These are phyloP conservation scores for Xylariaceae sp. DNA, from an alignment of 2,329 filamentous ascomycete genomes.

Conservation along the genomic window DNA sequence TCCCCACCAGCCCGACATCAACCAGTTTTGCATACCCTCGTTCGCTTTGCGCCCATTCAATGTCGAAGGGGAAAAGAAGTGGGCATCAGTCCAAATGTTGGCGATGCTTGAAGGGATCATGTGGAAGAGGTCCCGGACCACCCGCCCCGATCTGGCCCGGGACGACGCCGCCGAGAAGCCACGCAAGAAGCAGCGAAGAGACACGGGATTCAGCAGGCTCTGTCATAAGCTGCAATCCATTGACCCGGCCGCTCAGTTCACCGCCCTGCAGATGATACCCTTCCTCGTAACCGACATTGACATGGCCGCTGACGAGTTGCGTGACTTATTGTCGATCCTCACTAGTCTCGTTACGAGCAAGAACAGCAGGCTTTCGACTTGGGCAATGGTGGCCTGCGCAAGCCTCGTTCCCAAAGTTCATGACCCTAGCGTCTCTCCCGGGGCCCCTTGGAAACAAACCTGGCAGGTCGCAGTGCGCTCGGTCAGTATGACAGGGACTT, in stretches of 20 bases:
- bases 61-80: slow-evolving; percentile 51
- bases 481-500: slow-evolving; percentile 63
- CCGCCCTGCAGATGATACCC: slow-evolving; percentile 52
- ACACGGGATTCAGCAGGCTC: slow-evolving; percentile 40
- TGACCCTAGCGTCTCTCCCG: slow-evolving; percentile 37
- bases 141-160: slow-evolving; percentile 18
- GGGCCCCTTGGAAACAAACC: slow-evolving; percentile 58
- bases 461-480: slow-evolving; percentile 72
- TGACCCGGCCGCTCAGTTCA: slow-evolving; percentile 40
- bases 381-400: slow-evolving; percentile 78
- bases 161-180: slow-evolving; percentile 47
- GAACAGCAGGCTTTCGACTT: slow-evolving; percentile 59
- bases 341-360: slow-evolving; percentile 62
- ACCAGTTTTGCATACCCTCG: slow-evolving; percentile 42
- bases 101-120: slow-evolving; percentile 51
- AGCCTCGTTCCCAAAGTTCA: slow-evolving; percentile 45
- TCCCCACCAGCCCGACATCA: slow-evolving; percentile 36
- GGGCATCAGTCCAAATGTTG: slow-evolving; percentile 55
- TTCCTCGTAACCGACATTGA: slow-evolving; percentile 48
- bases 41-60: slow-evolving; percentile 52
- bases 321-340: slow-evolving; percentile 53
- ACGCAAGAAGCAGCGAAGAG: slow-evolving; percentile 47
- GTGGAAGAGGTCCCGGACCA: slow-evolving; percentile 24
- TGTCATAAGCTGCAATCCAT: slow-evolving; percentile 42
- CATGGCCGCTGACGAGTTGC: slow-evolving; percentile 46